A percentile compares a stretch with the other conserved stretches of the same genome.
Conservation (phyloP, 2,329 filamentous ascomycete genomes). For the Penicillium sp. region DNA sequence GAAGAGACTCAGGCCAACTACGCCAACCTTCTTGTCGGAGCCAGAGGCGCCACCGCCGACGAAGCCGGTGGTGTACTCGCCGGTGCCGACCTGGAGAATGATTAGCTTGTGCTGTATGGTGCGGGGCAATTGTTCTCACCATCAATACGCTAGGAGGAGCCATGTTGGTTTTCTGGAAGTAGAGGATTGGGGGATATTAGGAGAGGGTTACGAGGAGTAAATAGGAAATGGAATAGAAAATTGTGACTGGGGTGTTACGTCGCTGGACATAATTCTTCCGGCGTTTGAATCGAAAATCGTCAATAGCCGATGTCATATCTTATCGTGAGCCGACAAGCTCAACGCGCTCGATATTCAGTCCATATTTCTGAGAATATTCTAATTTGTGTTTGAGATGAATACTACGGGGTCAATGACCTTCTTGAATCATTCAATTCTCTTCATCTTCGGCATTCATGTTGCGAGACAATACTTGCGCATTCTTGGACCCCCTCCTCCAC, state of each 20-base stretch:
- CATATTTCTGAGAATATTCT: neutral
- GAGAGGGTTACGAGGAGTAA: neutral
- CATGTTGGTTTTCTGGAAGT: neutral
- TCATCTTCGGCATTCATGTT: neutral
- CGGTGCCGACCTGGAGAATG: constrained; percentile 70
- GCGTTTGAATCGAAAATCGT: constrained; percentile 20
- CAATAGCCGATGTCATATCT: constrained; percentile 31
- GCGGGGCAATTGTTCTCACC: constrained; percentile 41
- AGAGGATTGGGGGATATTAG: neutral
- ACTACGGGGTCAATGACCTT: neutral
- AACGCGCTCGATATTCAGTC: neutral
- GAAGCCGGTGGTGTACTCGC: constrained; percentile 95
- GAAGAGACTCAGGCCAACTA: constrained; percentile 86
- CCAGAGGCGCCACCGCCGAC: constrained; percentile 79
- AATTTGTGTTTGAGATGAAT: neutral
- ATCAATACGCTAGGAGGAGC: constrained; percentile 1
- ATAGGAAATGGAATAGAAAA: constrained; percentile 6
- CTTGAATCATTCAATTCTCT: neutral
- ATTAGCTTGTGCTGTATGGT: constrained; percentile 40
- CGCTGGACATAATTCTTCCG: constrained; percentile 27
- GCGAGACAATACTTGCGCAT: neutral
- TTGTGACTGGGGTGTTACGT: neutral
- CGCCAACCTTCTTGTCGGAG: constrained; percentile 95
- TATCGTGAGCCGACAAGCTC: constrained; percentile 7
- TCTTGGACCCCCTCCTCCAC: constrained; percentile 6